A percentile compares a stretch with the other conserved stretches of the same genome.
phyloP scores from a whole-genome alignment of 306 rosid species.

The Vigna reflexopilosa region DNA sequence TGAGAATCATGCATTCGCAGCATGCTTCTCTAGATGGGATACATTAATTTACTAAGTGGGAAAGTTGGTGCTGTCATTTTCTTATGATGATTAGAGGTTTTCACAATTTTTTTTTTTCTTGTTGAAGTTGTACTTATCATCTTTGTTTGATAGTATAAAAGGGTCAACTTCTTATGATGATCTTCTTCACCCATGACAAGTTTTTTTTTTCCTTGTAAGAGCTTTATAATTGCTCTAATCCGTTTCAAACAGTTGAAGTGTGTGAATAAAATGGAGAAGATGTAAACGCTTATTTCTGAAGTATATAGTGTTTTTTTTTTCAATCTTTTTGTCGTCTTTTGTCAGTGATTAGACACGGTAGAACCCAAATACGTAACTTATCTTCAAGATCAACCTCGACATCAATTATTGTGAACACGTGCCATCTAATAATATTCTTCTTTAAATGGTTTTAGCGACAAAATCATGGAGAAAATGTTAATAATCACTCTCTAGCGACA shows the following conservation, averaged over 20 bases:
- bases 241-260: not conserved
- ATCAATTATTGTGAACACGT: too few species aligned
- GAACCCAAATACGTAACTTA: constrained; percentile 4
- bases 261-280: constrained; percentile 5
- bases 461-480: not conserved
- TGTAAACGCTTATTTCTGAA: not conserved
- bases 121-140: constrained; percentile 4
- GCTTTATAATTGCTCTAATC: constrained; percentile 14
- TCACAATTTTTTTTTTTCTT: not conserved
- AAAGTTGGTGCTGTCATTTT: constrained; percentile 31
- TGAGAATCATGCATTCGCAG: constrained; percentile 58
- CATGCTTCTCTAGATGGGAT: constrained; percentile 51
- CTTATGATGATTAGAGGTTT: constrained; percentile 15
- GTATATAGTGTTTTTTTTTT: not conserved
- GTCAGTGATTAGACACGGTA: not conserved
- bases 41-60: constrained; percentile 50
- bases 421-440: not conserved
- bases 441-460: constrained; percentile 2
- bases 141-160: not conserved
- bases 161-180: not conserved
- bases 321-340: not conserved
- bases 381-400: not conserved
- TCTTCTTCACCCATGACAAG: not conserved
- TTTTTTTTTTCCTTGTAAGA: not conserved
- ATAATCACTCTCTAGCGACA: not conserved